Conservation (phyloP, 306 rosid species). For the Comarum palustre region DNA sequence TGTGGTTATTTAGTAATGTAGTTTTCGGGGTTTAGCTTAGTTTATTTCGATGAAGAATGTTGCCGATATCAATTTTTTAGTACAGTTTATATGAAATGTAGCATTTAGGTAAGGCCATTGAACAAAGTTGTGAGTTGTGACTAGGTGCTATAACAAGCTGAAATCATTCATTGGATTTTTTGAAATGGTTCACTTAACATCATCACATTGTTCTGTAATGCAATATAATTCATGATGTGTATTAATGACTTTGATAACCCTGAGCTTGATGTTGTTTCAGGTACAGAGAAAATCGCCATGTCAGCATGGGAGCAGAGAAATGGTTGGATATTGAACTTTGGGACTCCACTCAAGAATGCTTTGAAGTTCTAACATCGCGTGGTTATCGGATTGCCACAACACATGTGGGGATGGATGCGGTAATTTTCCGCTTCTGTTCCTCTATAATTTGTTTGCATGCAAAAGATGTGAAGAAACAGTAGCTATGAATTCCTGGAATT, state of each 20-base stretch:
- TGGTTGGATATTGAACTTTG: conserved; percentile 98
- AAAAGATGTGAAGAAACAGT: background rate
- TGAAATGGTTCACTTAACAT: background rate
- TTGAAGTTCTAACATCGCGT: conserved; percentile 59
- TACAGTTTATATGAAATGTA: background rate
- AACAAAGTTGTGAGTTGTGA: too few relatives aligned
- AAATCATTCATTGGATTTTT: background rate
- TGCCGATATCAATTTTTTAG: too few relatives aligned
- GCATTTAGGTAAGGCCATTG: background rate
- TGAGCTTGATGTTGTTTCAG: conserved; percentile 38
- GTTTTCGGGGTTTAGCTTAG: background rate
- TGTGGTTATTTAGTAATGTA: background rate
- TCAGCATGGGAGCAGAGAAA: conserved; percentile 99
- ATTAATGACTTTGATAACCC: background rate
- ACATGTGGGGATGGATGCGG: conserved; percentile 77
- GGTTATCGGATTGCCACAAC: conserved; percentile 91
- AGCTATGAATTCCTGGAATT: background rate
- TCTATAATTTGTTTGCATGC: background rate
- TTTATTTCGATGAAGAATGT: background rate
- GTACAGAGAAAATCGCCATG: conserved; percentile 91
- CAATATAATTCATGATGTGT: background rate
- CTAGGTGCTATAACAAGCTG: background rate
- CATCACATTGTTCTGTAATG: background rate
- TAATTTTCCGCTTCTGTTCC: conserved; percentile 26
- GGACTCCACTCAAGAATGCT: conserved; percentile 74